These are phyloP conservation scores for Butyriboletus loyo DNA, from an alignment of 768 basidiomycete species.

Conservation along the genomic window DNA sequence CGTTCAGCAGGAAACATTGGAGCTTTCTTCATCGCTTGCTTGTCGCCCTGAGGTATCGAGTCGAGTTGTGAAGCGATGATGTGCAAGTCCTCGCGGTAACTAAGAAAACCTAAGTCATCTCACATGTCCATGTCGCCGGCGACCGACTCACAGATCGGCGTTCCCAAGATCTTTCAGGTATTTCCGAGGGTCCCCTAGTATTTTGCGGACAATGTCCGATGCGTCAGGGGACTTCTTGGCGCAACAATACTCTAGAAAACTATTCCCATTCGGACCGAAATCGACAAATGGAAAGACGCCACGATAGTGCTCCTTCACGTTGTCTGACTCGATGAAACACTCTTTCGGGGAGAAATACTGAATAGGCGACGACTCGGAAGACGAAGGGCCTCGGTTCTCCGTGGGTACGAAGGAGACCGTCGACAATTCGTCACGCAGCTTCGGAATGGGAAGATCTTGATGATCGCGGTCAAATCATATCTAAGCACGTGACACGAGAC, in stretches of 20 bases:
- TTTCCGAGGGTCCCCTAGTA: constrained; percentile 1
- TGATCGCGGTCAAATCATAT: not conserved
- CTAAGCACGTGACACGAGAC: not conserved
- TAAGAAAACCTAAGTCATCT: constrained; percentile 1
- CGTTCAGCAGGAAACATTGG: constrained; percentile 8
- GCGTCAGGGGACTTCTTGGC: constrained; percentile 14
- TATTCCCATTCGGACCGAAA: constrained; percentile 11
- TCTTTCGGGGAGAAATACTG: constrained; percentile 7
- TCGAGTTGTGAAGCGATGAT: constrained; percentile 11
- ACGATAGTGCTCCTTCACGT: constrained; percentile 7
- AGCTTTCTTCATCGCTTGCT: constrained; percentile 4
- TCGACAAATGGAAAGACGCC: constrained; percentile 12
- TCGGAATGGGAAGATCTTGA: constrained; percentile 6
- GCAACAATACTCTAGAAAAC: constrained; percentile 11
- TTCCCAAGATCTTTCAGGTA: constrained; percentile 1
- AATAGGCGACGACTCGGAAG: not conserved
- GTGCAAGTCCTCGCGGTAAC: constrained; percentile 14
- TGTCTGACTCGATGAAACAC: constrained; percentile 8
- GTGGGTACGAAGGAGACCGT: constrained; percentile 12
- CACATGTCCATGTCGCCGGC: not conserved
- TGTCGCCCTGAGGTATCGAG: constrained; percentile 8
- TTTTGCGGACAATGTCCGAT: constrained; percentile 10
- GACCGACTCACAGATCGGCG: constrained; percentile 1
- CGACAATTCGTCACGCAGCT: constrained; percentile 6
- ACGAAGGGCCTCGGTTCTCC: not conserved